Evolutionary conservation across 2,329 filamentous ascomycete species (phyloP).

Genomic region (Alternaria ethzedia): DNA sequence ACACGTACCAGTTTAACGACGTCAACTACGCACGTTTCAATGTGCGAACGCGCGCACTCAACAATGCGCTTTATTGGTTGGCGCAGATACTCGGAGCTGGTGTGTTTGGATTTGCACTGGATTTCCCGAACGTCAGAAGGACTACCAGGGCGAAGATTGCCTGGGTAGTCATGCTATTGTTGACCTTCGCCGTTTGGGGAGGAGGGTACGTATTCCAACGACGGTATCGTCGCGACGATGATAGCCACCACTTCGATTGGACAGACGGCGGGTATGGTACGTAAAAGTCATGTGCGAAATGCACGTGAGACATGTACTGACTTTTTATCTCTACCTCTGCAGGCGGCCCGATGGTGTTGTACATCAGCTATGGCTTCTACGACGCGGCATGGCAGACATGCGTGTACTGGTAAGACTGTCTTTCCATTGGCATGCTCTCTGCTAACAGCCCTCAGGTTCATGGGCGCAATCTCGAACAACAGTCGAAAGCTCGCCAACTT

Average conservation of each 20-base stretch:
- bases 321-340: background rate
- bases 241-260: constrained; percentile 63
- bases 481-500: constrained; percentile 87
- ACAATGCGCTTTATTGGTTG: constrained; percentile 75
- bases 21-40: constrained; percentile 73
- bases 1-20: constrained; percentile 76
- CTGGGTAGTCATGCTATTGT: constrained; percentile 64
- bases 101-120: constrained; percentile 72
- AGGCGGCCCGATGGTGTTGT: constrained; percentile 78
- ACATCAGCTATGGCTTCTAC: constrained; percentile 85
- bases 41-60: constrained; percentile 73
- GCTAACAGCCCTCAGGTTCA: constrained; percentile 65
- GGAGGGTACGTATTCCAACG: constrained; percentile 78
- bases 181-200: constrained; percentile 80
- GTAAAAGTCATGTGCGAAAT: background rate
- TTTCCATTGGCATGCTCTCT: background rate
- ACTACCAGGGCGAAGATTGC: constrained; percentile 68
- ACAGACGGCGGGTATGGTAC: constrained; percentile 63
- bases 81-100: constrained; percentile 77
- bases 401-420: constrained; percentile 74
- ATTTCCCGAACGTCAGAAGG: constrained; percentile 61
- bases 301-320: background rate
- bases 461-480: constrained; percentile 90
- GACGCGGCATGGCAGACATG: constrained; percentile 88
- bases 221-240: constrained; percentile 54